Base-by-base conservation (phyloP, 371 early-diverging fungal genomes). In the Batkoa obscura region DNA sequence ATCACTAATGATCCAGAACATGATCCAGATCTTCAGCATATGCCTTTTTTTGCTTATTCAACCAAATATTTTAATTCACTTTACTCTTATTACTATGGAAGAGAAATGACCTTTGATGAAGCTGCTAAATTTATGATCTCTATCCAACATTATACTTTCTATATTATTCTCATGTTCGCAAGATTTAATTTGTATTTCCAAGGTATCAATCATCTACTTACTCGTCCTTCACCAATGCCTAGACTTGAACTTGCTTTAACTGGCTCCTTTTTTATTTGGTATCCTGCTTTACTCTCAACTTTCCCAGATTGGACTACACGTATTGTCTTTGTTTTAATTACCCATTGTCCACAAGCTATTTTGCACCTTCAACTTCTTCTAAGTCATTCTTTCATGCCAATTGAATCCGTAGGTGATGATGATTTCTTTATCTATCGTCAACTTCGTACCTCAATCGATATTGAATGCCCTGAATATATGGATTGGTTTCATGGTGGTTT, bases 401-500 rank as follows among this genome's bases (percentile, higher is more conserved):
- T 88, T 2, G 81, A 80, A 58, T 84, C 84, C 37, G 64, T 75
- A 41, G 80, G 80, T 15, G 78, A 80, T 0, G 64, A 71, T 34
- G 90, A 89, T 63, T 71, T 79, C 35, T 94, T 88, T 62, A 80
- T 87, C 1, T 83, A 79, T 42, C 82, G 83, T 63, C 84, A 80
- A 72, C 68, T 92, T 36, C 76, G 94, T 51, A 95, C 96, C 0
- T 89, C 90, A n/a, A 91, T 94, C 89, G 92, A 95, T 68, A 88
- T 94, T 0, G 88, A 90, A 58, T 95, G 96, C 68, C 88, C 94
- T 8, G 68, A 67, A 58, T 93, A 87, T 87, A 59, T 95, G 43
- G 94, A 95, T 64, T 94, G 93, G 93, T 86, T 93, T 72, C 96
- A 95, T 59, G 96, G 96, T 51, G 95, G 94, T 3, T 72, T 94